A percentile compares a stretch with the other conserved stretches of the same genome.
phyloP scores from a whole-genome alignment of 352 stramenopile species.

The Phytophthora uliginosa region DNA sequence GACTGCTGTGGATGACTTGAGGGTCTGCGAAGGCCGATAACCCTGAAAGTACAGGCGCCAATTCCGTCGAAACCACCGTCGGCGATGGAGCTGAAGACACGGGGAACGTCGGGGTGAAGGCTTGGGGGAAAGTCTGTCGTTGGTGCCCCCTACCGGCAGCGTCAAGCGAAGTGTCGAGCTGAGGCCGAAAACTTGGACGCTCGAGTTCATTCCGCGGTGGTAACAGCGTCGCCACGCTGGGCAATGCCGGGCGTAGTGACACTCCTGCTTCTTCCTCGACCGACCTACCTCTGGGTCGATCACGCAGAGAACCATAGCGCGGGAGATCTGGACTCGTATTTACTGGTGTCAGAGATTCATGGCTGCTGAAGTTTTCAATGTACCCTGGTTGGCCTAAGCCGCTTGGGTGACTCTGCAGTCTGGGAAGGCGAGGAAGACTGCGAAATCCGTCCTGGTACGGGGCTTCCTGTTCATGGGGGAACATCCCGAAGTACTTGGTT shows the following conservation, averaged over 20 bases:
- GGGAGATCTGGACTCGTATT: background rate
- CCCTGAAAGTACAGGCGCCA: background rate
- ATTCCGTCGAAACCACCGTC: background rate
- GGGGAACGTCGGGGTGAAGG: background rate
- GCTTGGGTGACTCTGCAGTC: conserved; percentile 7
- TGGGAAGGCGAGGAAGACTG: conserved; percentile 12
- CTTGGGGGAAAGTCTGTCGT: background rate
- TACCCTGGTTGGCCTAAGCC: background rate
- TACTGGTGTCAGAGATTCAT: background rate
- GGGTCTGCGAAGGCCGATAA: conserved; percentile 16
- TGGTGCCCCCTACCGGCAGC: no score
- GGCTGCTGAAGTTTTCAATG: conserved; percentile 1
- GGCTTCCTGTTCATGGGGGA: conserved; percentile 23
- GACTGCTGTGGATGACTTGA: conserved; percentile 3
- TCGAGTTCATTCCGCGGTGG: background rate
- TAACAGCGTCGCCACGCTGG: conserved; percentile 31
- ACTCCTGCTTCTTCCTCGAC: conserved; percentile 7
- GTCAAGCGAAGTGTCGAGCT: background rate
- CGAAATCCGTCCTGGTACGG: background rate
- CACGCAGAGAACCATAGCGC: background rate
- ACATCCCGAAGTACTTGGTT: conserved; percentile 23
- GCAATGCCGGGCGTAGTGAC: conserved; percentile 8
- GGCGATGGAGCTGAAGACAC: conserved; percentile 4
- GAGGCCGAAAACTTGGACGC: background rate
- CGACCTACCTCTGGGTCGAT: conserved; percentile 20